Conservation (phyloP, 495 filamentous ascomycete species). For the Penicillium flavigenum region DNA sequence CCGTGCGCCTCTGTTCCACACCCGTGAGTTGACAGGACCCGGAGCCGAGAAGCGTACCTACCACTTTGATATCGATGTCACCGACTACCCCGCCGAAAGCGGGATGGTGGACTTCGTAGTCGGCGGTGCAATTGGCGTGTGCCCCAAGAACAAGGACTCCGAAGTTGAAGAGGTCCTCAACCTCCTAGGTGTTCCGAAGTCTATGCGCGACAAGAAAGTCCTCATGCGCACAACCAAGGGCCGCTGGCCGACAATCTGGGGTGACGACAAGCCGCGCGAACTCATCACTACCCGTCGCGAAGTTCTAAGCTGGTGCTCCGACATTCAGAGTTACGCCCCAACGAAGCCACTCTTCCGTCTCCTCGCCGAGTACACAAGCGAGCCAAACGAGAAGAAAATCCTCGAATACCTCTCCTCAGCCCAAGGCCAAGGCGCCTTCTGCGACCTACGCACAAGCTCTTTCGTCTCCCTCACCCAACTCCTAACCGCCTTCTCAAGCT, state of each 20-base stretch:
- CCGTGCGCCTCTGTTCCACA: slow-evolving; percentile 75
- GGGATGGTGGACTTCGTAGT: slow-evolving; percentile 91
- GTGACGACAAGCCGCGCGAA: slow-evolving; percentile 79
- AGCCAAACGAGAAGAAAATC: slow-evolving; percentile 81
- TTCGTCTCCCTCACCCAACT: slow-evolving; percentile 83
- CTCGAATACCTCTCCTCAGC: slow-evolving; percentile 79
- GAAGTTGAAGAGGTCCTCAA: slow-evolving; percentile 84
- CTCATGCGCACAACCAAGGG: slow-evolving; percentile 73
- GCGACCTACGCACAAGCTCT: slow-evolving; percentile 87
- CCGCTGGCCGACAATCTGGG: slow-evolving; percentile 98
- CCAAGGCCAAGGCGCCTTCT: slow-evolving; percentile 92
- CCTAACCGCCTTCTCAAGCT: slow-evolving; percentile 86
- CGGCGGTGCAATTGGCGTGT: slow-evolving; percentile 90
- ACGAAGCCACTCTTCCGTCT: slow-evolving; percentile 85
- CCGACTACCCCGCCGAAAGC: slow-evolving; percentile 83
- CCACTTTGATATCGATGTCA: slow-evolving; percentile 96
- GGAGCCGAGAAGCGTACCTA: slow-evolving; percentile 96
- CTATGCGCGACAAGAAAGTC: slow-evolving; percentile 77
- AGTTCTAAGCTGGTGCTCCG: slow-evolving; percentile 90
- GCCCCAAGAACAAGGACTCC: slow-evolving; percentile 76
- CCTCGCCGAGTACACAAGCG: slow-evolving; percentile 79
- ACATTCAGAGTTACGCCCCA: slow-evolving; percentile 88
- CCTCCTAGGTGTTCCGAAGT: slow-evolving; percentile 70
- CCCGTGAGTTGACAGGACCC: slow-evolving; percentile 81
- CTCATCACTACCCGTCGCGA: slow-evolving; percentile 86